Evolutionary conservation across 257 asterid genomes (phyloP), one percentile per base, ranked within the genome.

Genomic region (Verbena officinalis): DNA sequence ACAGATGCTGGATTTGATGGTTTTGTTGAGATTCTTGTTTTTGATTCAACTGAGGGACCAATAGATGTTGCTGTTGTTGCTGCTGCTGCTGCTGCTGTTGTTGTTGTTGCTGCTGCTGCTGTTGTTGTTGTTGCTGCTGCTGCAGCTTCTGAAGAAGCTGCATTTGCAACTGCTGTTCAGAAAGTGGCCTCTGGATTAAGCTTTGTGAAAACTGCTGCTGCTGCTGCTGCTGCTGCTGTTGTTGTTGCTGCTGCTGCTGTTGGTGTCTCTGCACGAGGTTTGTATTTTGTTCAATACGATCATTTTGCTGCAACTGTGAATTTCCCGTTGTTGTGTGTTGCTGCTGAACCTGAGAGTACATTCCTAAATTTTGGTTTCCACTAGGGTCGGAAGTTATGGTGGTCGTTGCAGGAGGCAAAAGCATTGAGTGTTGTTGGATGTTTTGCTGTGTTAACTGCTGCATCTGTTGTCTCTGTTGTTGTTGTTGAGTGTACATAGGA

Each of bases 41-140:
- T 38, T 70, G 86, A 40, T 81, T 63, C 59, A 81, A 64, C 62
- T 71, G 90, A 42, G 86, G 71, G 65, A 88, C 98, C 76, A 76
- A 48, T 20, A 64, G 74, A n/a, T n/a, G n/a, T n/a, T n/a, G n/a
- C n/a, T n/a, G n/a, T n/a, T n/a, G n/a, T n/a, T n/a, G n/a, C n/a
- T n/a, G n/a, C 17, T 84, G 68, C 74, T 80, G 78, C 55, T 73
- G 30, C 44, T 76, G 95, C 4, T 80, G 78, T n/a, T 90, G 96
- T 50, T 88, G 96, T 67, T 90, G 82, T 68, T 87, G 96, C 53
- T 89, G 89, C 68, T 80, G 72, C 76, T 89, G 97, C 67, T 84
- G 52, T 64, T 91, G 98, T 66, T 86, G 68, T 58, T 91, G 96
- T 68, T 89, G 96, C 52, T 68, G 76, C 51, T 81, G 90, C 43